phyloP scores from a whole-genome alignment of 805 yeast species.

The Suhomyces sp. region DNA sequence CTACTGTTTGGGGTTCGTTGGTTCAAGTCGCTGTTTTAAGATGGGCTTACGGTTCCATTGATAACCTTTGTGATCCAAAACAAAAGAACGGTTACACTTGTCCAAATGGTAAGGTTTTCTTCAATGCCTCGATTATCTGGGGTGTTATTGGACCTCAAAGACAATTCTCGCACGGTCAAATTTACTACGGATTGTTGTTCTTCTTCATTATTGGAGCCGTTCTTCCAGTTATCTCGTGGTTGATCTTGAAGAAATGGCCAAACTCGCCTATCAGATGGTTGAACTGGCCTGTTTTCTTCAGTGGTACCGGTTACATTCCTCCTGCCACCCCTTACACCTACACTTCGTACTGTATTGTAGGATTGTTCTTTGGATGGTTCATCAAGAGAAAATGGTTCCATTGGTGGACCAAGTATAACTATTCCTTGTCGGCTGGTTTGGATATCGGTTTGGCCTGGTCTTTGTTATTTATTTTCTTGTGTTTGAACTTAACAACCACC shows the following conservation, averaged over 20 bases:
- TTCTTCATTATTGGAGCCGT: slow-evolving; percentile 39
- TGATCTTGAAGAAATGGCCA: slow-evolving; percentile 41
- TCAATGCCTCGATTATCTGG: slow-evolving; percentile 44
- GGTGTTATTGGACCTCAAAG: slow-evolving; percentile 37
- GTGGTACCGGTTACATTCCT: slow-evolving; percentile 59
- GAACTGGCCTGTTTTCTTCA: slow-evolving; percentile 40
- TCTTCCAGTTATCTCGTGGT: slow-evolving; percentile 37
- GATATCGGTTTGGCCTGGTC: slow-evolving; percentile 41
- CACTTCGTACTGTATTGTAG: slow-evolving; percentile 46
- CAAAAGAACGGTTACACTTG: slow-evolving; percentile 35
- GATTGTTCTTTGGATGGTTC: slow-evolving; percentile 35
- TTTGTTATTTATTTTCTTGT: slow-evolving; percentile 25
- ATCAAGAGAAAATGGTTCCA: slow-evolving; percentile 40
- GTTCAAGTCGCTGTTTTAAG: slow-evolving; percentile 40
- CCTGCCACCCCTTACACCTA: slow-evolving; percentile 74
- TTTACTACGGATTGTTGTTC: slow-evolving; percentile 31
- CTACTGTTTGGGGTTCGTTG: slow-evolving; percentile 42
- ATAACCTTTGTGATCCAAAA: slow-evolving; percentile 28
- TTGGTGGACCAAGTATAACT: slow-evolving; percentile 45
- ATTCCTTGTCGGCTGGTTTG: slow-evolving; percentile 44
- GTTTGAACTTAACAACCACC: slow-evolving; percentile 14
- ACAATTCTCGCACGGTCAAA: slow-evolving; percentile 14
- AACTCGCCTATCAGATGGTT: slow-evolving; percentile 24
- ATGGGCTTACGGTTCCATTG: slow-evolving; percentile 39
- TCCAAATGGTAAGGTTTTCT: slow-evolving; percentile 41